phyloP scores from a whole-genome alignment of 305 asterid genomes.

The Plantago lanceolata region DNA sequence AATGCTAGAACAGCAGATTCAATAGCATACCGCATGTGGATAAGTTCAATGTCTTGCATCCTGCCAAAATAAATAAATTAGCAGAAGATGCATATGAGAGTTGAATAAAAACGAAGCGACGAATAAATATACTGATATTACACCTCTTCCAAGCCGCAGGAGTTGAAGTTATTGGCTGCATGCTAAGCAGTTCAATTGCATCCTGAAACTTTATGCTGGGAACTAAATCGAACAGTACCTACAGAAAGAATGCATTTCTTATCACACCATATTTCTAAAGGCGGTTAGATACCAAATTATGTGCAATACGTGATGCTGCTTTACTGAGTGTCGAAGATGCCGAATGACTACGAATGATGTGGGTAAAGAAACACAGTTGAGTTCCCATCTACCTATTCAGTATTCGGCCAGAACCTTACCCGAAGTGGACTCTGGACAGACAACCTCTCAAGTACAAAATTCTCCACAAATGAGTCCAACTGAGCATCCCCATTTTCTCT shows the following conservation, averaged over 20 bases:
- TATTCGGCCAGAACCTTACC: slow-evolving; percentile 45
- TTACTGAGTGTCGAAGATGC: slow-evolving; percentile 22
- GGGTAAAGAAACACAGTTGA: slow-evolving; percentile 19
- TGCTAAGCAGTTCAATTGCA: slow-evolving; percentile 85
- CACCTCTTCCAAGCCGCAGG: slow-evolving; percentile 96
- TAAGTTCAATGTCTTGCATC: slow-evolving; percentile 96
- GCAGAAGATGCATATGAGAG: not conserved
- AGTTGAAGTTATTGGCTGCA: slow-evolving; percentile 96
- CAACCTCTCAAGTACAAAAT: slow-evolving; percentile 89
- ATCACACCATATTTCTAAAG: slow-evolving; percentile 23
- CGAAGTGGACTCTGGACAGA: slow-evolving; percentile 96
- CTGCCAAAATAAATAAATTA: slow-evolving; percentile 31
- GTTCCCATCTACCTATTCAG: slow-evolving; percentile 15
- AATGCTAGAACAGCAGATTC: slow-evolving; percentile 84
- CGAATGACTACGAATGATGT: slow-evolving; percentile 18
- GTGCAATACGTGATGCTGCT: slow-evolving; percentile 5
- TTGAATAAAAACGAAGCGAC: slow-evolving; percentile 3
- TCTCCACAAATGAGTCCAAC: slow-evolving; percentile 92
- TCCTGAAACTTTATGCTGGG: slow-evolving; percentile 90
- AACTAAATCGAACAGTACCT: slow-evolving; percentile 94
- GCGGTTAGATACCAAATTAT: slow-evolving; percentile 19
- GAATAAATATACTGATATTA: slow-evolving; percentile 22
- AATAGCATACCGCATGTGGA: slow-evolving; percentile 97
- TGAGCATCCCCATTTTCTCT: slow-evolving; percentile 45
- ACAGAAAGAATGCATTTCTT: slow-evolving; percentile 26